phyloP scores from a whole-genome alignment of 2,329 filamentous ascomycete genomes.

The Botrytis porri region DNA sequence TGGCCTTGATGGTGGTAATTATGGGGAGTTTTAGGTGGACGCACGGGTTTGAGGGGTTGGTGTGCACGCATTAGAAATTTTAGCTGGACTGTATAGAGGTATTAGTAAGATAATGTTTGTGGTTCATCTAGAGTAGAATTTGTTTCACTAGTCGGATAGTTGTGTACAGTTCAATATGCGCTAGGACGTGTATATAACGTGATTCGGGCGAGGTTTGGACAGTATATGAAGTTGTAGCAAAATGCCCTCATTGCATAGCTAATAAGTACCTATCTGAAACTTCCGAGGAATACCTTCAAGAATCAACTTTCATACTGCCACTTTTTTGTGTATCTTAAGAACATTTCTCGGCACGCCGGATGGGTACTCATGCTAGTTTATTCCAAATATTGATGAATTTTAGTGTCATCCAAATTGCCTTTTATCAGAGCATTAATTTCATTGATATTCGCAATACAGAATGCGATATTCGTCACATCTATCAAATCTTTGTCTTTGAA shows the following conservation, averaged over 20 bases:
- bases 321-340: background rate
- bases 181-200: background rate
- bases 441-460: background rate
- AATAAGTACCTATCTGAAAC: background rate
- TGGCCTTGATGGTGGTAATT: constrained; percentile 62
- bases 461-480: background rate
- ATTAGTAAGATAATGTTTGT: background rate
- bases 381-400: background rate
- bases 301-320: background rate
- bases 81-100: background rate
- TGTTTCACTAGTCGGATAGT: background rate
- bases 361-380: background rate
- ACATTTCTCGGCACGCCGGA: background rate
- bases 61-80: constrained; percentile 32
- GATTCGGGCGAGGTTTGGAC: background rate
- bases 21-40: constrained; percentile 77
- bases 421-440: background rate
- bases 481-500: background rate
- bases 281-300: background rate
- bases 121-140: background rate
- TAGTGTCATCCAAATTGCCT: background rate
- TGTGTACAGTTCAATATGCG: background rate
- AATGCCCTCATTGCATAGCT: background rate
- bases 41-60: constrained; percentile 47
- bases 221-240: background rate